phyloP scores from a whole-genome alignment of 2,329 filamentous ascomycete species.

The Fusarium sp. region DNA sequence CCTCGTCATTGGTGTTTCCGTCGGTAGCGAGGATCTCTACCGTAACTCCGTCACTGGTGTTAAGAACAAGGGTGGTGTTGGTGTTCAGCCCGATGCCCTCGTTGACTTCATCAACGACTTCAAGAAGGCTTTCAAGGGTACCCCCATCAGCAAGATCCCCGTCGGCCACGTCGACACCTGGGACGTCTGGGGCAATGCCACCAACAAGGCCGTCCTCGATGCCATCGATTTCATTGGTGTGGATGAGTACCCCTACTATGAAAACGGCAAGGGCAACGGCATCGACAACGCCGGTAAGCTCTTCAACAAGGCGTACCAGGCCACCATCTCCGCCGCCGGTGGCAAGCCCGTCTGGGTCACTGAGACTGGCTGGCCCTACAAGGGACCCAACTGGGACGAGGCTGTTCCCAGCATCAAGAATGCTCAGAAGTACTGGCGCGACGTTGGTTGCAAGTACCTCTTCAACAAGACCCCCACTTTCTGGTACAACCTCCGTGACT shows the following conservation, averaged over 20 bases:
- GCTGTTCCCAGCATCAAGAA: constrained; percentile 69
- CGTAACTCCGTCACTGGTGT: constrained; percentile 71
- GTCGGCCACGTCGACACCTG: constrained; percentile 78
- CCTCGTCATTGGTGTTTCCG: constrained; percentile 73
- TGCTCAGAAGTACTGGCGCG: constrained; percentile 73
- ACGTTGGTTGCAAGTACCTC: constrained; percentile 71
- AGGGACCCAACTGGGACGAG: constrained; percentile 66
- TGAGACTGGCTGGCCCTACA: constrained; percentile 75
- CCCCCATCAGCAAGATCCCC: constrained; percentile 61
- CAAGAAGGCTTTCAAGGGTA: constrained; percentile 67
- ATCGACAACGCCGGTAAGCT: constrained; percentile 68
- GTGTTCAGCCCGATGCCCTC: constrained; percentile 70
- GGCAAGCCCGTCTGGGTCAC: constrained; percentile 72
- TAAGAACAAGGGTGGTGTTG: constrained; percentile 72
- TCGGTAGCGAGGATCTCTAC: constrained; percentile 78
- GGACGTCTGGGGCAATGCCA: constrained; percentile 71
- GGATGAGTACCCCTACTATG: constrained; percentile 76
- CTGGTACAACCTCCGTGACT: constrained; percentile 73
- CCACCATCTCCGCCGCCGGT: constrained; percentile 60
- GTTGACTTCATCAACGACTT: constrained; percentile 76
- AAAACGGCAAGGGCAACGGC: constrained; percentile 66
- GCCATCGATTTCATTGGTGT: constrained; percentile 75
- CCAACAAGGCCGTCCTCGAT: constrained; percentile 71
- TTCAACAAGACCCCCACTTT: constrained; percentile 69
- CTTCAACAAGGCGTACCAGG: constrained; percentile 65